A percentile compares a stretch with the other conserved stretches of the same genome.
These are phyloP conservation scores for Echium plantagineum DNA, from an alignment of 257 asterid genomes.

Conservation along the genomic window DNA sequence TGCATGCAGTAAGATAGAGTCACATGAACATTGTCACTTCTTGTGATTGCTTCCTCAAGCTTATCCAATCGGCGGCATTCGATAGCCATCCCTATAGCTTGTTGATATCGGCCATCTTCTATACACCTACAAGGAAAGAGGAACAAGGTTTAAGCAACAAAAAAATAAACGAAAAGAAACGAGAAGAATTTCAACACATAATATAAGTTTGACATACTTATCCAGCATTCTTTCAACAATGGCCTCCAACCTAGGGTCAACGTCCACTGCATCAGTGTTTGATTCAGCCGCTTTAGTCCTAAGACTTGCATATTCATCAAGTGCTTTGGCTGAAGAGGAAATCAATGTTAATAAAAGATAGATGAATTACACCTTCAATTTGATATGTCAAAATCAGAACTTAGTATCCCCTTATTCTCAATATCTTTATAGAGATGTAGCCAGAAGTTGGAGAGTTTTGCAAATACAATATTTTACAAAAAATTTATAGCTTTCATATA, in stretches of 20 bases:
- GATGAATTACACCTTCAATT: neutral
- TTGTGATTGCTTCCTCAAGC: conserved; percentile 69
- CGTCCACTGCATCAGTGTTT: conserved; percentile 4
- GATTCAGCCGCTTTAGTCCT: too few relatives aligned
- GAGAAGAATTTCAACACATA: neutral
- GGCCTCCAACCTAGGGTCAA: conserved; percentile 87
- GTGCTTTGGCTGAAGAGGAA: conserved; percentile 49
- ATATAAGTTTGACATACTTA: conserved; percentile 40
- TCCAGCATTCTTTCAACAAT: conserved; percentile 96
- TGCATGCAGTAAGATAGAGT: conserved; percentile 73
- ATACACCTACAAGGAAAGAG: conserved; percentile 53
- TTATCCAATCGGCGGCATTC: conserved; percentile 92
- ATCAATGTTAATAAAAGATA: conserved; percentile 11
- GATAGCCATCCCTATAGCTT: conserved; percentile 86
- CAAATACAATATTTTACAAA: neutral
- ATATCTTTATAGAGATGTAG: neutral
- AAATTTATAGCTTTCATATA: neutral
- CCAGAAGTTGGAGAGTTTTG: neutral
- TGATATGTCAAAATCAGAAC: neutral
- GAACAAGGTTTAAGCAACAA: conserved; percentile 6
- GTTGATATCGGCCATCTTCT: conserved; percentile 74
- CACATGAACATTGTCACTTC: conserved; percentile 67
- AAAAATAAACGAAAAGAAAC: neutral
- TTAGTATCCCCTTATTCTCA: neutral
- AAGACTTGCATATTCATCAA: too few relatives aligned